Evolutionary conservation across 495 filamentous ascomycete species (phyloP).

Genomic region (Talaromyces liani): DNA sequence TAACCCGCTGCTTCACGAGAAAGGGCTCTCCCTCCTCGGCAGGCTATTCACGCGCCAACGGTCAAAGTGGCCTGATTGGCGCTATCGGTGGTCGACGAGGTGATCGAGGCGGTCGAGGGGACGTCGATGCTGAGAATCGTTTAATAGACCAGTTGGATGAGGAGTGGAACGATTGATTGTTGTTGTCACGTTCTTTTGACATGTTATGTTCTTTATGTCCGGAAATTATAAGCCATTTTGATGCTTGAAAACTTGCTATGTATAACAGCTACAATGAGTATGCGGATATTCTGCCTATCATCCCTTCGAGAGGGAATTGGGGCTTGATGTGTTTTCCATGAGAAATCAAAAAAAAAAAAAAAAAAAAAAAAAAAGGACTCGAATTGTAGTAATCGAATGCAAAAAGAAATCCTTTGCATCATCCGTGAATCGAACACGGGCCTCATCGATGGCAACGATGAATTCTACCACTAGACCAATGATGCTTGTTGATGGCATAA

Average conservation of each 20-base stretch:
- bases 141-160: constrained; percentile 96
- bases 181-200: neutral
- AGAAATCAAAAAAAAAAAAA: neutral
- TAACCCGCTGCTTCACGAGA: constrained; percentile 55
- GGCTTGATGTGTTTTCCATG: neutral
- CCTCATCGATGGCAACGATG: constrained; percentile 54
- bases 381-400: neutral
- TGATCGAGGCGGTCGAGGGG: constrained; percentile 35
- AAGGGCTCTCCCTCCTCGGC: constrained; percentile 35
- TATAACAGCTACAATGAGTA: neutral
- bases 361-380: neutral
- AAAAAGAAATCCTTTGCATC: constrained; percentile 26
- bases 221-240: neutral
- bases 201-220: neutral
- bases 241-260: neutral
- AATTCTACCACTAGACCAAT: constrained; percentile 56
- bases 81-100: constrained; percentile 33
- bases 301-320: no score
- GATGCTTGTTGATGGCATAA: constrained; percentile 24
- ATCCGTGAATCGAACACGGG: constrained; percentile 54
- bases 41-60: constrained; percentile 52
- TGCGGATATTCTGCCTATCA: no score
- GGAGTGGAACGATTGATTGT: constrained; percentile 53
- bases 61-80: constrained; percentile 25
- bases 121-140: constrained; percentile 79